Evolutionary conservation across 148 eudicot genomes (phyloP), one percentile per base, ranked within the genome.

Genomic region (Chenopodium suecicum): DNA sequence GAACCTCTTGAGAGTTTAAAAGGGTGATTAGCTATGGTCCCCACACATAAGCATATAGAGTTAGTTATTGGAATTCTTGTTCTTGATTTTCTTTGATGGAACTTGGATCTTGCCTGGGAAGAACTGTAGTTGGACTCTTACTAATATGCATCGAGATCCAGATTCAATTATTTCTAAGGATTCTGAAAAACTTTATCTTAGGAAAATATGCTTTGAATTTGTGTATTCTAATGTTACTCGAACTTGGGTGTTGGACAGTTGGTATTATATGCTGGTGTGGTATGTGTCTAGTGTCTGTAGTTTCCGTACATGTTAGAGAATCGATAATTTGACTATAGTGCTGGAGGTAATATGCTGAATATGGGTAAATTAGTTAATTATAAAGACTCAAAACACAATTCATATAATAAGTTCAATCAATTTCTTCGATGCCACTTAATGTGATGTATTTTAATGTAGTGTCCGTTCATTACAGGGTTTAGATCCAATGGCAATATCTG

Each of bases 401-500:
- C 80, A 67, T 67, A 23, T 13, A 9, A 9, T 25, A 64, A 46
- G 46, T 8, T 20, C 54, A 20, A 20, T 74, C 5, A 7, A 77
- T 11, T 14, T 65, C 34, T 27, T 41, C 0, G 29, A 25, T 1
- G 1, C 17, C 13, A 58, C 13, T 65, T 37, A 17, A 65, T 10
- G 3, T 79, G 2, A 9, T 29, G 25, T 25, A 19, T 62, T 47
- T 7, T 56, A 25, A 79, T 80, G 52, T 16, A 63, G 48, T 65
- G 25, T 4, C 47, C 16, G 74, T 5, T 7, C 8, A 2, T 56
- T 56, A 46, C 77, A 95, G 99, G 99, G 99, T 19, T 82, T 96
- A 19, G 99, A 96, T 86, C 97, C 98, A 0, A 72, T 94, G 85
- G 92, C 97, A 1, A 88, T 94, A 82, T 88, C 98, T 5, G 80